These are phyloP conservation scores for Penicillium canariense DNA, from an alignment of 495 filamentous ascomycete species.

Conservation along the genomic window DNA sequence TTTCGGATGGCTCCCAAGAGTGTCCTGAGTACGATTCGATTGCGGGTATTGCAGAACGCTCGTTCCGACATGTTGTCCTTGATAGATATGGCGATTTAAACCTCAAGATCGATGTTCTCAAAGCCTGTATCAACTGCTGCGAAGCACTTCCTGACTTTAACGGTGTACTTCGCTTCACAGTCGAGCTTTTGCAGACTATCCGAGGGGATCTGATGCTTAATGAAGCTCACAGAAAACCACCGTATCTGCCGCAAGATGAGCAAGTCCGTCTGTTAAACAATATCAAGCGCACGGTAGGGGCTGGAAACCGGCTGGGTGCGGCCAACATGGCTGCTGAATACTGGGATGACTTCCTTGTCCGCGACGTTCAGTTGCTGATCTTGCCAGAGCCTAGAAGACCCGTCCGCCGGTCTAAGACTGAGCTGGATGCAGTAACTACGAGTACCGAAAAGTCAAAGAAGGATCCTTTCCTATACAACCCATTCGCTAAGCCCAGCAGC, in stretches of 20 bases:
- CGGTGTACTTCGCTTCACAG: constrained; percentile 81
- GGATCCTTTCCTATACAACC: constrained; percentile 90
- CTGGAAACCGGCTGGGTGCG: constrained; percentile 71
- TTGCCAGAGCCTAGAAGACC: constrained; percentile 54
- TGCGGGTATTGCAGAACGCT: constrained; percentile 40
- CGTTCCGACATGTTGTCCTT: constrained; percentile 40
- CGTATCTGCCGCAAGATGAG: constrained; percentile 73
- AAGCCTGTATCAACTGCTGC: constrained; percentile 81
- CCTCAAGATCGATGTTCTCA: constrained; percentile 80
- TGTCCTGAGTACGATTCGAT: constrained; percentile 42
- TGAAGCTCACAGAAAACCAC: constrained; percentile 42
- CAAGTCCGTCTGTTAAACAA: constrained; percentile 78
- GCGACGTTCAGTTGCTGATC: constrained; percentile 69
- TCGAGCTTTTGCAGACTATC: constrained; percentile 75
- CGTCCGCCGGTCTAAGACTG: constrained; percentile 66
- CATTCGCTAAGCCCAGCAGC: constrained; percentile 70
- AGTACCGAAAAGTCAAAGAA: constrained; percentile 52
- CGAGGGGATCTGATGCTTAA: constrained; percentile 72
- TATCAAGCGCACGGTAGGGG: constrained; percentile 75
- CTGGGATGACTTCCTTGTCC: constrained; percentile 93
- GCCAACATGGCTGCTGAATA: constrained; percentile 73
- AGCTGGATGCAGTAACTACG: constrained; percentile 61
- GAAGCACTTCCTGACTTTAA: constrained; percentile 92
- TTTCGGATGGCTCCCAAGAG: constrained; percentile 6
- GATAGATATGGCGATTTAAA: constrained; percentile 48